Percentiles rank a stretch among this genome's conserved stretches.
phyloP scores from a whole-genome alignment of 306 rosid species.

The Nissolia schottii region DNA sequence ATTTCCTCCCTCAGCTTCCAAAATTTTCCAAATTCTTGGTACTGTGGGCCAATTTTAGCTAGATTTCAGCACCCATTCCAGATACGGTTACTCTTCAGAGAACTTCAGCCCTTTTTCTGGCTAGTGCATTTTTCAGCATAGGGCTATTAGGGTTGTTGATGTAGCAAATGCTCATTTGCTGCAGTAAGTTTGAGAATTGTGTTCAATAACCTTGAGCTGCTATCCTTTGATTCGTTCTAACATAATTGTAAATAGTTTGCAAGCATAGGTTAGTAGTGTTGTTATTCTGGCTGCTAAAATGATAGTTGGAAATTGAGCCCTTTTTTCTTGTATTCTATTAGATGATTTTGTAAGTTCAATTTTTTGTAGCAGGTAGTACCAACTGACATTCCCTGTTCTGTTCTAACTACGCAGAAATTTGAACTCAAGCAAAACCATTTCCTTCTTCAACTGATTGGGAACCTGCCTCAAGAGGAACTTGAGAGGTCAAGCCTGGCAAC shows the following conservation, averaged over 20 bases:
- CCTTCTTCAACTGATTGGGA: slow-evolving; percentile 83
- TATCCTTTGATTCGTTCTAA: not conserved
- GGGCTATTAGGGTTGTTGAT: not conserved
- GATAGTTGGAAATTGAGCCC: not conserved
- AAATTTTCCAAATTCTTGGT: not conserved
- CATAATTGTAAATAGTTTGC: not conserved
- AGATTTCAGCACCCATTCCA: not conserved
- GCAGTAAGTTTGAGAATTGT: not conserved
- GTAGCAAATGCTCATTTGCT: not conserved
- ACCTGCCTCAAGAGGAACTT: slow-evolving; percentile 80
- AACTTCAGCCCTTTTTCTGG: not conserved
- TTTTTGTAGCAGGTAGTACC: slow-evolving; percentile 4
- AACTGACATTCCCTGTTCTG: slow-evolving; percentile 16
- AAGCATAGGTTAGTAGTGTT: not conserved
- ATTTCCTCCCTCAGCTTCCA: not conserved
- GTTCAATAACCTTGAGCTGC: slow-evolving; percentile 5
- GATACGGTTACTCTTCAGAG: not conserved
- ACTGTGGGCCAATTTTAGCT: not conserved
- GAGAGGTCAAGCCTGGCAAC: slow-evolving; percentile 73
- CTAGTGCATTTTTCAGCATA: slow-evolving; percentile 1
- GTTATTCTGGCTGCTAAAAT: not conserved
- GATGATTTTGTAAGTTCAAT: not conserved
- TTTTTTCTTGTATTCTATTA: not conserved
- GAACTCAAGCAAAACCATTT: slow-evolving; percentile 80
- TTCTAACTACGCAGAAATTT: slow-evolving; percentile 64